Evolutionary conservation across 2,329 filamentous ascomycete genomes (phyloP).

Genomic region (Fusarium keratoplasticum): DNA sequence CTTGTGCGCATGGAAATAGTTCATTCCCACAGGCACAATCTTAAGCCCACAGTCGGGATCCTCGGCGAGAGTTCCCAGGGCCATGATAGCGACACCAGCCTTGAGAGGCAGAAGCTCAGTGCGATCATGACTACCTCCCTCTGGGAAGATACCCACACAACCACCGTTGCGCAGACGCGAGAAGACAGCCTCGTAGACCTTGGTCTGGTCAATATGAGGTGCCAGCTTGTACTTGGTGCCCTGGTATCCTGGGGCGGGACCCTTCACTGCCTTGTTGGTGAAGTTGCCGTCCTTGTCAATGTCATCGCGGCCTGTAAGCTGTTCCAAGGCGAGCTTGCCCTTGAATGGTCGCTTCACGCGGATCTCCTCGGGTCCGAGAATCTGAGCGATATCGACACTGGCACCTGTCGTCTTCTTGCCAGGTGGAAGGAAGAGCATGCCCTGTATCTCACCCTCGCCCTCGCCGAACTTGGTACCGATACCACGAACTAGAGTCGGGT

Average conservation of each 20-base stretch:
- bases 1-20: conserved; percentile 99
- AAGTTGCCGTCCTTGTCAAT: conserved; percentile 75
- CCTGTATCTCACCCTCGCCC: conserved; percentile 77
- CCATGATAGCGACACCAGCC: conserved; percentile 98
- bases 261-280: conserved; percentile 64
- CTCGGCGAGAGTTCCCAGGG: conserved; percentile 86
- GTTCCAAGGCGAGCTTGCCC: conserved; percentile 77
- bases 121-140: conserved; percentile 95
- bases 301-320: conserved; percentile 85
- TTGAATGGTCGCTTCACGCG: conserved; percentile 90
- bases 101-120: conserved; percentile 92
- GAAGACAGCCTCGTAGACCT: conserved; percentile 95
- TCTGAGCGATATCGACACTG: conserved; percentile 85
- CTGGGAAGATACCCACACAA: conserved; percentile 96
- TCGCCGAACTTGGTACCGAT: conserved; percentile 85
- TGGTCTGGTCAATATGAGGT: conserved; percentile 92
- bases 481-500: conserved; percentile 84
- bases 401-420: conserved; percentile 81
- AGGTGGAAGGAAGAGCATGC: conserved; percentile 87
- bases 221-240: conserved; percentile 89
- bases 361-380: conserved; percentile 83
- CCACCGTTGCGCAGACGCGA: conserved; percentile 83
- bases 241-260: conserved; percentile 70
- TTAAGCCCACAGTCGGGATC: conserved; percentile 89
- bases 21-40: conserved; percentile 98